These are phyloP conservation scores for Ascoidea tarda DNA, from an alignment of 805 yeast genomes.

Conservation along the genomic window DNA sequence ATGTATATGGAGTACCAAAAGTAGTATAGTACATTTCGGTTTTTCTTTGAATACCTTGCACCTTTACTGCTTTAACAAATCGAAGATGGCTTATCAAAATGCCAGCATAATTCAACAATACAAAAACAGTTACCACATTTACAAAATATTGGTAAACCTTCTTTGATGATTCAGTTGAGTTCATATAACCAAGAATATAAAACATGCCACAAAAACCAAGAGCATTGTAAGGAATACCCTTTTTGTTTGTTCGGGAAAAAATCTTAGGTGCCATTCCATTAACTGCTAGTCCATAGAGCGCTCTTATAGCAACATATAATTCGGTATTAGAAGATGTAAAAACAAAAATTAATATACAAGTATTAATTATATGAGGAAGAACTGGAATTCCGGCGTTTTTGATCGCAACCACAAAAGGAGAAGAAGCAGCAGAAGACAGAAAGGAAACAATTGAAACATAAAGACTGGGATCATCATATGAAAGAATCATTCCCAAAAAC, in stretches of 20 bases:
- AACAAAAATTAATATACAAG: slow-evolving; percentile 5
- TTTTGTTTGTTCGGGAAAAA: slow-evolving; percentile 24
- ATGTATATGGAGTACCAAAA: slow-evolving; percentile 28
- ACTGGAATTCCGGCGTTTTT: slow-evolving; percentile 4
- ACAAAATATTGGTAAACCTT: slow-evolving; percentile 26
- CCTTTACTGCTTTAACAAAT: slow-evolving; percentile 30
- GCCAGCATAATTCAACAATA: slow-evolving; percentile 26
- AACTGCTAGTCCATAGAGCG: slow-evolving; percentile 28
- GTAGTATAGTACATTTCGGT: slow-evolving; percentile 40
- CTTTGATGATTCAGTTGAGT: slow-evolving; percentile 21
- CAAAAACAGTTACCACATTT: slow-evolving; percentile 24
- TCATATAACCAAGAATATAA: slow-evolving; percentile 28
- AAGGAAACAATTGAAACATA: slow-evolving; percentile 12
- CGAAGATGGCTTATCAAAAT: slow-evolving; percentile 29
- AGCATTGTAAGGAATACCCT: slow-evolving; percentile 32
- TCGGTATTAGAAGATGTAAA: slow-evolving; percentile 18
- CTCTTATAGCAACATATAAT: slow-evolving; percentile 29
- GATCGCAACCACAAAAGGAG: slow-evolving; percentile 6
- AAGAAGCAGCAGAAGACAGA: neutral
- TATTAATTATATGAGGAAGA: slow-evolving; percentile 7
- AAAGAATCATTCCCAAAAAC: slow-evolving; percentile 55
- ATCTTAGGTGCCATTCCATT: slow-evolving; percentile 31
- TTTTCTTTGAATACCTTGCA: slow-evolving; percentile 24
- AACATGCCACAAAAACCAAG: slow-evolving; percentile 23
- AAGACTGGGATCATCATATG: slow-evolving; percentile 38